Percentiles rank a stretch among this genome's conserved stretches.
These are phyloP conservation scores for Ogataea salicorniae DNA, from an alignment of 805 yeast genomes.

Conservation along the genomic window DNA sequence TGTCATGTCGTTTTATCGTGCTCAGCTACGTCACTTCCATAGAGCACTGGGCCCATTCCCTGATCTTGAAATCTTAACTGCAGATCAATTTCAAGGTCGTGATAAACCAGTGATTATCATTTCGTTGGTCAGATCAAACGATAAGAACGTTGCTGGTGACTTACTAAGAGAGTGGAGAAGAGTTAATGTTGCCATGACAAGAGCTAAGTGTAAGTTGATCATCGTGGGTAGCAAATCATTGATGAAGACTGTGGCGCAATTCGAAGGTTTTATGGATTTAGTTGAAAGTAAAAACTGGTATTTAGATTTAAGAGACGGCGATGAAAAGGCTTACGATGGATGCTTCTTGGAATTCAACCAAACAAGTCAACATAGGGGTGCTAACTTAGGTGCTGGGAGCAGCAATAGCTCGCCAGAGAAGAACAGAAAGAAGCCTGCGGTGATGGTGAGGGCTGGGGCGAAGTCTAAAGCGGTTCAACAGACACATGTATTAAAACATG, in stretches of 20 bases:
- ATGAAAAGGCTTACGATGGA: conserved; percentile 32
- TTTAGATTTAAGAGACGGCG: conserved; percentile 45
- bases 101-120: conserved; percentile 90
- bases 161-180: conserved; percentile 85
- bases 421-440: background rate
- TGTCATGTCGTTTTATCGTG: conserved; percentile 82
- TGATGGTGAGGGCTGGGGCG: background rate
- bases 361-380: no score
- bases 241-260: conserved; percentile 43
- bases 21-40: conserved; percentile 57
- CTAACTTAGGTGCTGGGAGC: no score
- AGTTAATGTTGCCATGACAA: conserved; percentile 88
- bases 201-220: conserved; percentile 80
- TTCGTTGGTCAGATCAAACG: conserved; percentile 82
- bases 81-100: conserved; percentile 94
- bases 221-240: conserved; percentile 76
- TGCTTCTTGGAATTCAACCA: conserved; percentile 8
- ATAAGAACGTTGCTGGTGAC: conserved; percentile 62
- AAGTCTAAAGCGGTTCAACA: no score
- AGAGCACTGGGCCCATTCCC: conserved; percentile 27
- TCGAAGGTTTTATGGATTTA: conserved; percentile 56
- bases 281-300: conserved; percentile 60
- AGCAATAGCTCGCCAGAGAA: no score
- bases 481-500: no score
- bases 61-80: conserved; percentile 77